Base-by-base conservation (phyloP, 1,284 basidiomycete genomes). In the Pisolithus thermaeus region DNA sequence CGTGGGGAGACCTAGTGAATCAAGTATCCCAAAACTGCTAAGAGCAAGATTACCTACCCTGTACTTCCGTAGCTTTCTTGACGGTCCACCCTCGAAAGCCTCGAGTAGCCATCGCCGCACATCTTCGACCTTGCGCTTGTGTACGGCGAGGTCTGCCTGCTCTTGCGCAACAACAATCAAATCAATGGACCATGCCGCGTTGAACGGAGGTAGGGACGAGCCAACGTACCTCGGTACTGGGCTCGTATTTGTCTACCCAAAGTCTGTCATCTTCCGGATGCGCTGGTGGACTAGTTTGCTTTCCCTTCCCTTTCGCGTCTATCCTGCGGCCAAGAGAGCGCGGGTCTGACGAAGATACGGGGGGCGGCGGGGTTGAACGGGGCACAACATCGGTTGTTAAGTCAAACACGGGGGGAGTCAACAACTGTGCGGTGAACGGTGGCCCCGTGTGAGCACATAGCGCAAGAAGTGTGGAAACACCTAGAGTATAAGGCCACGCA, bases 81-180 rank as follows among this genome's bases (percentile, higher is more conserved):
- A 78, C 7, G 78, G 78, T 4, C 80, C 82, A 1, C 83, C 87
- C 2, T 84, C 80, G 35, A 94, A 79, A 0, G 95, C 89, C 62
- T 97, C 95, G 1, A 73, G 59, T 2, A 99, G 67, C 96, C 96
- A 99, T 22, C 76, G 74, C 18, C 86, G 80, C 4, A 98, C 89
- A 57, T 92, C 89, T 46, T 84, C 80, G 0, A 98, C 82, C 64
- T 98, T 95, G 16, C 79, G 79, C 52, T 88, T 84, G 65, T 97
- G 93, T 3, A 98, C 90, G 1, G 92, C 93, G 2, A 99, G 76
- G 32, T 94, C 86, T 25, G 75, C 78, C 89, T 92, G 55, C 43
- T 46, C 51, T 20, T 49, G 35, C 42, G 5, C 32, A 12, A 35
- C 3, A 14, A 35, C 12, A 35, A 11, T 11, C 28, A 30, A 9